Evolutionary conservation across 2,329 filamentous ascomycete species (phyloP).

Genomic region (Teratosphaeria gauchensis): DNA sequence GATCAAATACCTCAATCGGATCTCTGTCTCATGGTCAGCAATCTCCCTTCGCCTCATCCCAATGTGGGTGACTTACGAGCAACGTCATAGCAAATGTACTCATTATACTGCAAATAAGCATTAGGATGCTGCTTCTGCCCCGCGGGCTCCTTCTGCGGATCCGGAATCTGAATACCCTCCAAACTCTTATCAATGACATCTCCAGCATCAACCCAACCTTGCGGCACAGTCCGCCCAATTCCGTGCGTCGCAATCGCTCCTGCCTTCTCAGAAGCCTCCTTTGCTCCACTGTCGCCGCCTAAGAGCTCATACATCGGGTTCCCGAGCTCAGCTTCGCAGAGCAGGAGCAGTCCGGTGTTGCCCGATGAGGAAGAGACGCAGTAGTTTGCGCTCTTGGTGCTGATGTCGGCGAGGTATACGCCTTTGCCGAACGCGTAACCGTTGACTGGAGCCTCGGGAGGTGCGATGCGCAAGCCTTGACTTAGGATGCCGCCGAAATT

Average conservation of each 20-base stretch:
- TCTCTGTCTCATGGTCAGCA: conserved; percentile 28
- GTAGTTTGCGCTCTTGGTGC: conserved; percentile 72
- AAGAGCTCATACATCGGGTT: conserved; percentile 59
- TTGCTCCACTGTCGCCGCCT: conserved; percentile 52
- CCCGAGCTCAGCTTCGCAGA: conserved; percentile 78
- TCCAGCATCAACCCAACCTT: conserved; percentile 65
- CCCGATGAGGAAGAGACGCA: conserved; percentile 52
- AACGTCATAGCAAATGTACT: conserved; percentile 52
- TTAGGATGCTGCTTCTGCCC: not conserved
- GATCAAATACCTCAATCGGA: conserved; percentile 61
- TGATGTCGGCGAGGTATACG: conserved; percentile 80
- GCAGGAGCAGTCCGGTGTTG: conserved; percentile 63
- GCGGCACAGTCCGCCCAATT: conserved; percentile 54
- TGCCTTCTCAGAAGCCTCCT: conserved; percentile 48
- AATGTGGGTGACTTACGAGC: conserved; percentile 29
- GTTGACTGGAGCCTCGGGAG: conserved; percentile 65
- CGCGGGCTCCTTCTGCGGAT: not conserved
- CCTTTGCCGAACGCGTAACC: conserved; percentile 72
- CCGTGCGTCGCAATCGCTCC: conserved; percentile 55
- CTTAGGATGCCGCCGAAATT: conserved; percentile 74
- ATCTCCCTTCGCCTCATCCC: not conserved
- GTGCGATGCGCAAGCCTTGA: conserved; percentile 82
- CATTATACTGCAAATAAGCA: conserved; percentile 47
- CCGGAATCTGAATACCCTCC: conserved; percentile 36
- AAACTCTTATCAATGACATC: conserved; percentile 58